A percentile compares a stretch with the other conserved stretches of the same genome.
Evolutionary conservation across 1,284 basidiomycete genomes (phyloP).

Genomic region (Microbotryum saponariae): DNA sequence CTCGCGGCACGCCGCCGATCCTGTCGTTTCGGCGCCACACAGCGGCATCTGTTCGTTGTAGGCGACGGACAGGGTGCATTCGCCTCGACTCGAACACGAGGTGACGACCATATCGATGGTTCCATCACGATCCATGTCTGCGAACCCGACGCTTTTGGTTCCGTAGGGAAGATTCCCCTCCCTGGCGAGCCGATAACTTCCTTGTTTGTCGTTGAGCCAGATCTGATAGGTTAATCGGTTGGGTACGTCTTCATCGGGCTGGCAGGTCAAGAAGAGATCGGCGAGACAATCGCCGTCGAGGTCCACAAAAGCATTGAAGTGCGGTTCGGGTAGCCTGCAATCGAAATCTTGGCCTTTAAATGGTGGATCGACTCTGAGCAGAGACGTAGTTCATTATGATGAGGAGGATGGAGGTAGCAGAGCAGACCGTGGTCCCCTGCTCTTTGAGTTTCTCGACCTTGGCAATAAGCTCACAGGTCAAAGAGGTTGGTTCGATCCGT

Average conservation of each 20-base stretch:
- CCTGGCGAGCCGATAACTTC: slow-evolving; percentile 58
- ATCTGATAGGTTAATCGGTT: slow-evolving; percentile 61
- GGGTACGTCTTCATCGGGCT: slow-evolving; percentile 48
- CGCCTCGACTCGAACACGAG: slow-evolving; percentile 64
- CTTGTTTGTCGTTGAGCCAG: slow-evolving; percentile 72
- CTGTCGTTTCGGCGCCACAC: slow-evolving; percentile 45
- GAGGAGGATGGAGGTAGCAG: not conserved
- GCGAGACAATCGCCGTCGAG: slow-evolving; percentile 93
- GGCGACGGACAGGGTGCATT: slow-evolving; percentile 80
- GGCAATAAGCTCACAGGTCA: slow-evolving; percentile 45
- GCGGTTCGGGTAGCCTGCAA: slow-evolving; percentile 74
- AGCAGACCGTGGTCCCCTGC: not conserved
- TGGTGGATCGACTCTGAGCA: slow-evolving; percentile 51
- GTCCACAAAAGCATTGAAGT: slow-evolving; percentile 92
- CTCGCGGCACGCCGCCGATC: slow-evolving; percentile 53
- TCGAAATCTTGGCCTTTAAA: slow-evolving; percentile 46
- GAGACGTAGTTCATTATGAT: not conserved
- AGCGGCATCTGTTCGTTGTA: slow-evolving; percentile 87
- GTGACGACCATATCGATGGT: slow-evolving; percentile 92
- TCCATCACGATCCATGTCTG: slow-evolving; percentile 91
- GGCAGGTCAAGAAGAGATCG: slow-evolving; percentile 88
- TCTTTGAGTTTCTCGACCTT: too few species aligned
- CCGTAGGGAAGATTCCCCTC: slow-evolving; percentile 66
- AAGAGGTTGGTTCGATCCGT: slow-evolving; percentile 55
- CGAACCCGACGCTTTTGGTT: slow-evolving; percentile 73